phyloP scores from a whole-genome alignment of 371 early-diverging fungal genomes.

The Batkoa obscura region DNA sequence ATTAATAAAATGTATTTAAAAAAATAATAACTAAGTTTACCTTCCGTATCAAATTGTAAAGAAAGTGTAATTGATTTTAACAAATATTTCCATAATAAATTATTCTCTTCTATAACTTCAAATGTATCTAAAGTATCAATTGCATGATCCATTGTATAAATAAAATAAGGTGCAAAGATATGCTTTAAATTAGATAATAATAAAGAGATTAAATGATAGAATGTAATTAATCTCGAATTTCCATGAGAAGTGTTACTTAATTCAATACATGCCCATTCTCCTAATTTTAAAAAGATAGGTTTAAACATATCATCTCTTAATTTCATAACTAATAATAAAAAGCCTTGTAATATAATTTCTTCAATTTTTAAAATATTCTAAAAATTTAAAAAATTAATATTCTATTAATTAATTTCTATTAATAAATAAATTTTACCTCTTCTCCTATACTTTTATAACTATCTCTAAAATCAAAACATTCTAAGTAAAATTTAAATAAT shows the following conservation, averaged over 20 bases:
- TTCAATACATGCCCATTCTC: slow-evolving; percentile 75
- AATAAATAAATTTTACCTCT: background rate
- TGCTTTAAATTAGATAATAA: slow-evolving; percentile 62
- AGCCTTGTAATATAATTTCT: slow-evolving; percentile 39
- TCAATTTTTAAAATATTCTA: slow-evolving; percentile 39
- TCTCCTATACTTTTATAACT: slow-evolving; percentile 7
- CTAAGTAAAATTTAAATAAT: slow-evolving; percentile 66
- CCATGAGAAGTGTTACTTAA: slow-evolving; percentile 18
- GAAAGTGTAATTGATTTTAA: slow-evolving; percentile 14
- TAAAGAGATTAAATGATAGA: slow-evolving; percentile 54
- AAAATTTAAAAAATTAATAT: slow-evolving; percentile 2
- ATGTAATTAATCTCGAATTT: slow-evolving; percentile 38
- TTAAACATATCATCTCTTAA: slow-evolving; percentile 86
- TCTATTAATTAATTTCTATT: no score
- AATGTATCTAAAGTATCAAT: slow-evolving; percentile 26
- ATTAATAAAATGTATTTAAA: no score
- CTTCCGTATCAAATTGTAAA: slow-evolving; percentile 13
- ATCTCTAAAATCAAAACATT: slow-evolving; percentile 45
- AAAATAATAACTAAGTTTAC: background rate
- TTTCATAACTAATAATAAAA: slow-evolving; percentile 66
- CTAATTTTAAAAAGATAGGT: slow-evolving; percentile 70
- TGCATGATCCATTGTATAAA: slow-evolving; percentile 50
- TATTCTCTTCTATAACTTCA: background rate
- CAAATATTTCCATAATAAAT: slow-evolving; percentile 14
- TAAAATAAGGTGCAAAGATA: slow-evolving; percentile 68